Evolutionary conservation across 2,329 filamentous ascomycete species (phyloP), one percentile per base, ranked within the genome.

Genomic region (Penicillium sp.): DNA sequence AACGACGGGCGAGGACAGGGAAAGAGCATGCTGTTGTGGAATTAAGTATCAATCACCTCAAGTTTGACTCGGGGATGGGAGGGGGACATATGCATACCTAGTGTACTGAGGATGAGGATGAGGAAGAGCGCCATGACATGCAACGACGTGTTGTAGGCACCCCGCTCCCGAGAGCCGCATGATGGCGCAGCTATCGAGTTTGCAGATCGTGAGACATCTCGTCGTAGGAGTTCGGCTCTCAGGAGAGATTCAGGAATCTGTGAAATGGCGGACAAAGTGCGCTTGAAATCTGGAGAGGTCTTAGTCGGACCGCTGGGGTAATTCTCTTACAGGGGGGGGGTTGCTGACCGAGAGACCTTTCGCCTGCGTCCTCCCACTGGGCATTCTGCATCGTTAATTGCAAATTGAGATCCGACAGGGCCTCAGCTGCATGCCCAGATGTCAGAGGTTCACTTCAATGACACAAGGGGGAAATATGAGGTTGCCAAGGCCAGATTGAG

Each of bases 121-220:
- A 87, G 66, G 42, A 85, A 70, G 41, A 87, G 64, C 29, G 84
- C 84, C 56, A 81, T 77, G 35, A 87, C 76, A 59, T 87, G 84
- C 28, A 82, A 68, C 2, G 76, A 69, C 0, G 80, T 84, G 50
- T 87, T 81, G 64, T 87, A 87, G 4, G 52, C 51, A 21, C 66
- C 66, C 18, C 53, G 49, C 28, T 58, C 51, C 10, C 43, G 54
- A 18, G 64, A 65, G 31, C 67, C 67, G 41, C 67, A 70, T 29
- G 54, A 45, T 34, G 63, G 47, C 11, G 53, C 49, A 26, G 56
- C 54, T 21, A 19, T 28, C 14, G 40, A 33, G 27, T 46, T 45
- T 18, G 41, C 30, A n/a, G 47, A 41, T 43, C 39, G 45, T 40
- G 39, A 32, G 13, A 41, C 47, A 47, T 48, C 47, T 40, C 60